phyloP scores from a whole-genome alignment of 1,284 basidiomycete genomes.

The Leucoagaricus sp. region DNA sequence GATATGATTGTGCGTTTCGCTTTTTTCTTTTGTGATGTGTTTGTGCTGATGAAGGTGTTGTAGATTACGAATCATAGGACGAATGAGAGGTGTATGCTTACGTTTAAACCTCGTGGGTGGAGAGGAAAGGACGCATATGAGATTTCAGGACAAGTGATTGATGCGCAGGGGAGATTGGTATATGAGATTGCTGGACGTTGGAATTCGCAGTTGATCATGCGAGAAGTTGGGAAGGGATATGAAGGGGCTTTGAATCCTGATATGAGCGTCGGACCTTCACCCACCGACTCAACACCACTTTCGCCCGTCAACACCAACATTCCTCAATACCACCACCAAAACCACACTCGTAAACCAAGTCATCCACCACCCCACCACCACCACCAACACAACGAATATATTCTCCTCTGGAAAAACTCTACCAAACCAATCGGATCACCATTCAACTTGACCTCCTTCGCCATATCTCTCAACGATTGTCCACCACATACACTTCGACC shows the following conservation, averaged over 20 bases:
- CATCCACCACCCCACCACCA: no score
- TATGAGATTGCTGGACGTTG: slow-evolving; percentile 97
- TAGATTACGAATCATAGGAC: slow-evolving; percentile 92
- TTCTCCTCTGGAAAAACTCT: slow-evolving; percentile 93
- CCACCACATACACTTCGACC: slow-evolving; percentile 66
- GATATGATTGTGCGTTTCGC: slow-evolving; percentile 79
- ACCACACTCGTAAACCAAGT: slow-evolving; percentile 38
- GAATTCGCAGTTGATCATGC: slow-evolving; percentile 93
- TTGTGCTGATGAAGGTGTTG: slow-evolving; percentile 9
- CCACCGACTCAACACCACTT: no score
- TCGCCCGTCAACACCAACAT: no score
- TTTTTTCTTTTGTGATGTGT: not conserved
- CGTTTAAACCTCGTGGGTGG: slow-evolving; percentile 97
- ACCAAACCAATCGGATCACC: slow-evolving; percentile 77
- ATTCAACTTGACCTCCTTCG: slow-evolving; percentile 95
- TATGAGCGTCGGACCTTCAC: slow-evolving; percentile 48
- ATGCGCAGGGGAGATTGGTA: slow-evolving; percentile 62
- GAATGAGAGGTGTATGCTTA: slow-evolving; percentile 85
- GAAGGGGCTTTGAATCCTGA: slow-evolving; percentile 79
- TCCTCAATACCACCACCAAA: not conserved
- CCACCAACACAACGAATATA: slow-evolving; percentile 59
- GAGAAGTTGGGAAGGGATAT: slow-evolving; percentile 62
- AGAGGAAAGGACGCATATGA: slow-evolving; percentile 90
- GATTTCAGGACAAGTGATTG: slow-evolving; percentile 85
- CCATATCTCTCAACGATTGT: slow-evolving; percentile 88